Conservation (phyloP, 768 basidiomycete species). For the Tephrocybe rancida region DNA sequence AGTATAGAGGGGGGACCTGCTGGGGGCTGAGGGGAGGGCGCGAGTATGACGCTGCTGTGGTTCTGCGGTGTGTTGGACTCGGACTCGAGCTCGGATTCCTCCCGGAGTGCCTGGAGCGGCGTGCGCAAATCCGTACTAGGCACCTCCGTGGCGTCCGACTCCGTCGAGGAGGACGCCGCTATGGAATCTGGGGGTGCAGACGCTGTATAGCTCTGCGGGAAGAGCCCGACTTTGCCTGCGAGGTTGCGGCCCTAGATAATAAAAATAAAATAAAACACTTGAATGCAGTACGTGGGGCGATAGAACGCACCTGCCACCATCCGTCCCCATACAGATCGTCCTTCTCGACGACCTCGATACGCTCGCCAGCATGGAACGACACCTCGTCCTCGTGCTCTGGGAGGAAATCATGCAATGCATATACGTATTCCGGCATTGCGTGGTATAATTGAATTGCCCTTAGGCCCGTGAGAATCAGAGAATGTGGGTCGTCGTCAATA, state of each 20-base stretch:
- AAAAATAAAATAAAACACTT: constrained; percentile 4
- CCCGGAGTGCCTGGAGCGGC: constrained; percentile 45
- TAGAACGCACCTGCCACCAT: constrained; percentile 75
- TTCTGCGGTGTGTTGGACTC: constrained; percentile 21
- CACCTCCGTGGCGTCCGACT: constrained; percentile 19
- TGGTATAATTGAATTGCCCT: too few species aligned
- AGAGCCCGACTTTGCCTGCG: constrained; percentile 83
- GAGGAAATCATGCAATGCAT: constrained; percentile 82
- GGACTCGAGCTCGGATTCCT: constrained; percentile 47
- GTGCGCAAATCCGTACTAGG: constrained; percentile 14
- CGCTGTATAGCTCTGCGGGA: constrained; percentile 88
- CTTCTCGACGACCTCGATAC: constrained; percentile 88
- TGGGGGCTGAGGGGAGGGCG: constrained; percentile 40
- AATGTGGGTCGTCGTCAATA: background rate
- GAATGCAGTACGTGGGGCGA: background rate
- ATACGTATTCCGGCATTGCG: constrained; percentile 80
- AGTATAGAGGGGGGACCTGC: constrained; percentile 34
- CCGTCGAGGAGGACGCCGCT: constrained; percentile 24
- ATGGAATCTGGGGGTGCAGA: constrained; percentile 46
- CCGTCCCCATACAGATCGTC: constrained; percentile 94
- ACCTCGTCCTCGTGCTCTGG: constrained; percentile 97
- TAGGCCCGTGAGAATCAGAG: too few species aligned
- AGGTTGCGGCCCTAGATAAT: constrained; percentile 76
- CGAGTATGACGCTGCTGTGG: constrained; percentile 21
- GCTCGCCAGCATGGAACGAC: constrained; percentile 79